Evolutionary conservation across 208 protist genomes (phyloP).

Genomic region (Trypanosoma brucei): DNA sequence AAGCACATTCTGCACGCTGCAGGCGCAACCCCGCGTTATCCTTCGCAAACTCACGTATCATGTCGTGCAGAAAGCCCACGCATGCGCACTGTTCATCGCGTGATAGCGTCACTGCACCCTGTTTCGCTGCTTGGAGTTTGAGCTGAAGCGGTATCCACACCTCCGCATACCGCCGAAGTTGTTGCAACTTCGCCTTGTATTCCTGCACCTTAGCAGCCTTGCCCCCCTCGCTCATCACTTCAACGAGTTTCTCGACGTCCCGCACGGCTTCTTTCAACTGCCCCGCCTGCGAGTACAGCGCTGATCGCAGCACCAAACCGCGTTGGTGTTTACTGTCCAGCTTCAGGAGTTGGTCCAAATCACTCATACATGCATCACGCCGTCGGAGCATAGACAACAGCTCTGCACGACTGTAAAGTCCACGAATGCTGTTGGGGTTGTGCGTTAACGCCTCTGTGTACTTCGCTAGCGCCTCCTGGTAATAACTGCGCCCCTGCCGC

Average conservation of each 20-base stretch:
- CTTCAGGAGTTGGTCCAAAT: constrained; percentile 53
- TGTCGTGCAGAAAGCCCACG: constrained; percentile 38
- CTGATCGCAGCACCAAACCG: constrained; percentile 50
- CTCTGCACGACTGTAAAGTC: constrained; percentile 74
- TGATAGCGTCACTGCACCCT: constrained; percentile 6
- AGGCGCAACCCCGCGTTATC: constrained; percentile 81
- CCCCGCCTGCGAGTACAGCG: constrained; percentile 48
- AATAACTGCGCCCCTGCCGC: constrained; percentile 52
- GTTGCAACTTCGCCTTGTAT: constrained; percentile 24
- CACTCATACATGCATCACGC: constrained; percentile 33
- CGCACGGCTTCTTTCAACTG: constrained; percentile 39
- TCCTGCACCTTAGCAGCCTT: constrained; percentile 22
- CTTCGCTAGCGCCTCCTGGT: constrained; percentile 81
- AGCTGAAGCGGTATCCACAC: constrained; percentile 38
- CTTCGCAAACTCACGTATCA: constrained; percentile 62
- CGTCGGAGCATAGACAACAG: constrained; percentile 64
- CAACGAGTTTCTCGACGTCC: constrained; percentile 38
- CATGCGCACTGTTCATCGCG: constrained; percentile 40
- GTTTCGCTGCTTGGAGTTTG: constrained; percentile 26
- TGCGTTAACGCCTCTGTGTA: constrained; percentile 72
- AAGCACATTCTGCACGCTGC: constrained; percentile 72
- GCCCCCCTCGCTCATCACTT: constrained; percentile 26
- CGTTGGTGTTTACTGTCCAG: constrained; percentile 31
- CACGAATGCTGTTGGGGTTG: constrained; percentile 51
- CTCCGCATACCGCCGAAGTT: constrained; percentile 35